Percentiles rank a stretch among this genome's conserved stretches.
phyloP scores from a whole-genome alignment of 2,329 filamentous ascomycete species.

The Samsoniella hepiali region DNA sequence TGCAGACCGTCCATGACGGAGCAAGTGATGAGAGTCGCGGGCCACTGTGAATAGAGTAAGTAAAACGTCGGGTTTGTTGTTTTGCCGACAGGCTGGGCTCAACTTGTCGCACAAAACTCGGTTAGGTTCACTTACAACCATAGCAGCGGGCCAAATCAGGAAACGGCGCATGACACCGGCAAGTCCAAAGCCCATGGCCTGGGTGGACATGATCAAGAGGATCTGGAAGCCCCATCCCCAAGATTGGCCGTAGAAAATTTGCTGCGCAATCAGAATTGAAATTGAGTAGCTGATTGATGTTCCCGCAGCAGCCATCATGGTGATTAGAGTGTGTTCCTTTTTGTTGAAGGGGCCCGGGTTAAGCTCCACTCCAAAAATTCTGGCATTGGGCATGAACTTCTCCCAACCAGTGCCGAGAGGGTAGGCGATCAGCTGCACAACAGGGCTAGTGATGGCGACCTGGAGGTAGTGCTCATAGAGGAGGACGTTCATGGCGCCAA shows the following conservation, averaged over 20 bases:
- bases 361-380: conserved; percentile 31
- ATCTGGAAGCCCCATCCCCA: conserved; percentile 59
- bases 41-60: conserved; percentile 40
- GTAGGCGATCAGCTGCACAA: conserved; percentile 45
- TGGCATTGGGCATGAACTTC: conserved; percentile 30
- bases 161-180: conserved; percentile 58
- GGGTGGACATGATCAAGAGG: conserved; percentile 56
- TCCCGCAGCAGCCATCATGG: conserved; percentile 41
- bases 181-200: conserved; percentile 61
- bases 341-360: conserved; percentile 43
- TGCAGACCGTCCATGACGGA: conserved; percentile 64
- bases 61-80: not conserved
- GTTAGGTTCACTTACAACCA: conserved; percentile 40
- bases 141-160: conserved; percentile 58
- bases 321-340: conserved; percentile 49
- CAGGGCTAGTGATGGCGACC: conserved; percentile 33
- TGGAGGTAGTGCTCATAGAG: conserved; percentile 16
- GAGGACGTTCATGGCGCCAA: conserved; percentile 54
- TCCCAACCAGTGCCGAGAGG: conserved; percentile 34
- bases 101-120: not conserved
- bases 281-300: conserved; percentile 35
- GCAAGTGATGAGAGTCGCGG: conserved; percentile 56
- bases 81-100: not conserved
- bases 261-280: conserved; percentile 40
- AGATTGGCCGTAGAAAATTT: conserved; percentile 48